phyloP scores from a whole-genome alignment of 495 filamentous ascomycete species.

The Xylaria grammica region DNA sequence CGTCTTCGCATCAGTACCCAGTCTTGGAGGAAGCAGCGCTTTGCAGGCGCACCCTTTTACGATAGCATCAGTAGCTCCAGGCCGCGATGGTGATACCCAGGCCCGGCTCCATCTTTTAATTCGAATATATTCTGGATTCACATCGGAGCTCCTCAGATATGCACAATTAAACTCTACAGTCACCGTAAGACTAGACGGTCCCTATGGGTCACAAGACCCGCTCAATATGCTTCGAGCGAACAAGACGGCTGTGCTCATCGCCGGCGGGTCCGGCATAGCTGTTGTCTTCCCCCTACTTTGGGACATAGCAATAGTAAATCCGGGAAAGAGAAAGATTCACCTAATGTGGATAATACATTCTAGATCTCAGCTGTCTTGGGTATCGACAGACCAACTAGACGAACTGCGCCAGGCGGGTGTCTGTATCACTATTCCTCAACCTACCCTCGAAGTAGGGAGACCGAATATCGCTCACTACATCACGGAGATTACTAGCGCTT shows the following conservation, averaged over 20 bases:
- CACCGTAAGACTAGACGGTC: conserved; percentile 56
- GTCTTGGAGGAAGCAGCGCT: conserved; percentile 48
- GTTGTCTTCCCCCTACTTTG: conserved; percentile 61
- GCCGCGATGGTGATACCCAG: conserved; percentile 28
- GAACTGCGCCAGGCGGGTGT: conserved; percentile 52
- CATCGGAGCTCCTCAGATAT: conserved; percentile 56
- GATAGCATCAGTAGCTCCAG: conserved; percentile 58
- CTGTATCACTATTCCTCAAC: conserved; percentile 54
- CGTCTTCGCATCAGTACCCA: conserved; percentile 62
- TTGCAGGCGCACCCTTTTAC: conserved; percentile 67
- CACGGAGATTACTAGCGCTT: conserved; percentile 32
- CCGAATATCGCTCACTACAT: conserved; percentile 54
- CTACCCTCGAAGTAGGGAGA: conserved; percentile 56
- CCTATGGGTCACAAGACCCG: conserved; percentile 55
- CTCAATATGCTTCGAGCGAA: conserved; percentile 46
- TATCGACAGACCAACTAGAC: conserved; percentile 50
- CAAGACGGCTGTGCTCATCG: conserved; percentile 57
- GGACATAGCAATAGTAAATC: conserved; percentile 35
- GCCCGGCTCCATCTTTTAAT: conserved; percentile 60
- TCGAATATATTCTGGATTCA: conserved; percentile 64
- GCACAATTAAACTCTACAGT: conserved; percentile 46
- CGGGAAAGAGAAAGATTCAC: conserved; percentile 45
- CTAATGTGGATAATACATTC: conserved; percentile 66
- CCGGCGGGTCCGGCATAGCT: conserved; percentile 67
- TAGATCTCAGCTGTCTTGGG: conserved; percentile 54